A percentile compares a stretch with the other conserved stretches of the same genome.
phyloP scores from a whole-genome alignment of 495 filamentous ascomycete genomes.

The Trichoderma erinaceum region DNA sequence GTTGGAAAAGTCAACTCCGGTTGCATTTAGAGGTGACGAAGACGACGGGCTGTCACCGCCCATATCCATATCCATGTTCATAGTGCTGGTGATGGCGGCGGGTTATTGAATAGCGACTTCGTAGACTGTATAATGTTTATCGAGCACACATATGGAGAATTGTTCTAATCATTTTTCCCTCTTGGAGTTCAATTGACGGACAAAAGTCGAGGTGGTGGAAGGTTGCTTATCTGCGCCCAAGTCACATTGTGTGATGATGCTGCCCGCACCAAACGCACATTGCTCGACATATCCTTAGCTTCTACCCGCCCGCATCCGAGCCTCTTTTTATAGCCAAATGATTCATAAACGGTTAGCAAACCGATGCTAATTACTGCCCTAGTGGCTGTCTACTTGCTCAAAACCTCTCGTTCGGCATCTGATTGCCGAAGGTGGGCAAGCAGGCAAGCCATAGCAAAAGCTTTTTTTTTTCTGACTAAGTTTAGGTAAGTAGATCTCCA shows the following conservation, averaged over 20 bases:
- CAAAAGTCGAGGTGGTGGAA: neutral
- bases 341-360: no score
- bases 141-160: neutral
- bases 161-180: neutral
- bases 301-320: no score
- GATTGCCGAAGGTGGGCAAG: no score
- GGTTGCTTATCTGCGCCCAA: neutral
- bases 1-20: slow-evolving; percentile 5
- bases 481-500: no score
- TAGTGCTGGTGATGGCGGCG: neutral
- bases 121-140: neutral
- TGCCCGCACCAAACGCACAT: no score
- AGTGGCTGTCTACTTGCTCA: no score
- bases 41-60: slow-evolving; percentile 1
- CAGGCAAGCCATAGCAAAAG: no score
- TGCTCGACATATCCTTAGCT: no score
- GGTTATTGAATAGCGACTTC: neutral
- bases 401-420: no score
- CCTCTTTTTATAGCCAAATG: no score
- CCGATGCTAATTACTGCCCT: no score
- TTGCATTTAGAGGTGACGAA: neutral
- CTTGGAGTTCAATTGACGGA: neutral
- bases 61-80: slow-evolving; percentile 9
- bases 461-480: no score
- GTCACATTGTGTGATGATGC: neutral